These are phyloP conservation scores for Suillus fuscotomentosus DNA, from an alignment of 768 basidiomycete genomes.

Conservation along the genomic window DNA sequence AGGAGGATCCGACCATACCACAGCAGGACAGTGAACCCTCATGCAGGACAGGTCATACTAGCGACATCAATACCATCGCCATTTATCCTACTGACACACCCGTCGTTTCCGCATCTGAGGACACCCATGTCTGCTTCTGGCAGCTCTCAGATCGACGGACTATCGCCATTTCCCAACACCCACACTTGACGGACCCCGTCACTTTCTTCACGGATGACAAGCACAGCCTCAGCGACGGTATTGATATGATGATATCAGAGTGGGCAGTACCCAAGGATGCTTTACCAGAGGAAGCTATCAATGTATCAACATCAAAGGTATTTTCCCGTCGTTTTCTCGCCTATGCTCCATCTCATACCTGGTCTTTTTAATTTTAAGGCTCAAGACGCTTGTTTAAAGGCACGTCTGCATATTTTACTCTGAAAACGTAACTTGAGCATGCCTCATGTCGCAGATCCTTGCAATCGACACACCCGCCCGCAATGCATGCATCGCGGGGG, in stretches of 20 bases:
- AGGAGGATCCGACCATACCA: neutral
- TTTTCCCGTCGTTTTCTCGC: neutral
- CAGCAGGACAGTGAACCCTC: neutral
- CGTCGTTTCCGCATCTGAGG: neutral
- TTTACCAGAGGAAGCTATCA: neutral
- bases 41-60: too few species aligned
- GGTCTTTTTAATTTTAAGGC: neutral
- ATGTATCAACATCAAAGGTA: neutral
- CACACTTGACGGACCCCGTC: neutral
- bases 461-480: neutral
- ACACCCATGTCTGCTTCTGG: neutral
- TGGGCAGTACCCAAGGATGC: neutral
- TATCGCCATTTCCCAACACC: neutral
- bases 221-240: neutral
- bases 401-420: neutral
- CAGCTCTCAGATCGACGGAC: neutral
- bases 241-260: neutral
- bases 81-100: neutral
- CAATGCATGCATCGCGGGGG: neutral
- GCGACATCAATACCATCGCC: neutral
- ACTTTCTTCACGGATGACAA: neutral
- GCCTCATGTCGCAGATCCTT: neutral
- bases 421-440: neutral
- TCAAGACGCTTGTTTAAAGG: neutral
- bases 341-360: neutral